Percentiles rank a stretch among this genome's conserved stretches.
Conservation (phyloP, 805 yeast species). For the Candida nemodendra region DNA sequence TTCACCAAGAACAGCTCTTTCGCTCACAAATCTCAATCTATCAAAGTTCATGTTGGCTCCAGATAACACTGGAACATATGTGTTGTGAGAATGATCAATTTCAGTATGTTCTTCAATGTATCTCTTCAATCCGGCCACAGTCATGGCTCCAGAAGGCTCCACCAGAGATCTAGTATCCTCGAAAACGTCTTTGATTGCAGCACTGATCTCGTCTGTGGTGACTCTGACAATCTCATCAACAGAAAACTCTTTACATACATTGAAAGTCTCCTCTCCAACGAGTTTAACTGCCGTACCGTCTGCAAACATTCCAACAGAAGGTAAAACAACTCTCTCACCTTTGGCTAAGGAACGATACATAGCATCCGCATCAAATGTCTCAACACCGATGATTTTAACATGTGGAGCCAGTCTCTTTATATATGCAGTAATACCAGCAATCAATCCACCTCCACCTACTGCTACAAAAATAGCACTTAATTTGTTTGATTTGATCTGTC, state of each 20-base stretch:
- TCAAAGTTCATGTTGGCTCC: constrained; percentile 99
- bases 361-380: constrained; percentile 95
- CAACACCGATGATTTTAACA: constrained; percentile 92
- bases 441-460: constrained; percentile 96
- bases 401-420: constrained; percentile 97
- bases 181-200: constrained; percentile 94
- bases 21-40: constrained; percentile 91
- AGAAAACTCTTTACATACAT: constrained; percentile 62
- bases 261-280: constrained; percentile 88
- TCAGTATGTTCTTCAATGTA: constrained; percentile 70
- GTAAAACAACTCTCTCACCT: constrained; percentile 54
- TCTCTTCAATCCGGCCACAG: constrained; percentile 91
- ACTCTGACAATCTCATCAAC: constrained; percentile 91
- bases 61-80: constrained; percentile 81
- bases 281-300: constrained; percentile 97
- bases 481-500: constrained; percentile 78
- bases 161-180: constrained; percentile 92
- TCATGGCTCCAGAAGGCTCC: constrained; percentile 96
- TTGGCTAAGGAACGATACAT: constrained; percentile 65
- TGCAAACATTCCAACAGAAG: constrained; percentile 91
- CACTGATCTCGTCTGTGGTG: constrained; percentile 88
- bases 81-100: constrained; percentile 63
- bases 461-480: constrained; percentile 87
- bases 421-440: constrained; percentile 89
- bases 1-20: constrained; percentile 97